Evolutionary conservation across 2,329 filamentous ascomycete genomes (phyloP), one percentile per base, ranked within the genome.

Genomic region (Aureobasidium vineae): DNA sequence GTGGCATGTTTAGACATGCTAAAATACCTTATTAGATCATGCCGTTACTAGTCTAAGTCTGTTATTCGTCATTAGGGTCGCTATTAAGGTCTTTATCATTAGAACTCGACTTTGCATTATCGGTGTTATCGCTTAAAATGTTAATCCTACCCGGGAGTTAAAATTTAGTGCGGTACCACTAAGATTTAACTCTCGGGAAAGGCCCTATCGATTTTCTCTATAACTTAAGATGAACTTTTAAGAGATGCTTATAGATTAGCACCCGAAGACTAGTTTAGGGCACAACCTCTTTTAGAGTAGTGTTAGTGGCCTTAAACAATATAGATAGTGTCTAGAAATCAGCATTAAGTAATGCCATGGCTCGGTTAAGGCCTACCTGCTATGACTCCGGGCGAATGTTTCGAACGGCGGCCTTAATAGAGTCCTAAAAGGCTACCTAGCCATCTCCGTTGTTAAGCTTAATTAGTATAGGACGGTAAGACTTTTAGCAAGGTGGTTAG

Each of bases 1-100:
- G 28, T 36, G 57, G 16, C 5, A 16, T 47, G 57, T 49, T 61
- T 49, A 61, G 41, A 47, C 40, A 47, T 47, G 41, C 41, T 61
- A 61, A n/a, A 21, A 45, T 60, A 43, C 38, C 21, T 28, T 60
- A 23, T 60, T 60, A 52, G 49, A 52, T 31, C 3, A 16, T 3
- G 26, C 49, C 28, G 15, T 52, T 26, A 26, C 28, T 52, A 19
- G 49, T 52, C 23, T 33, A 2, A 21, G 15, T n/a, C 19, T 52
- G 26, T 15, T 33, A 26, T 33, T 52, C 49, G 49, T 15, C 16
- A 13, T 33, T 33, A 33, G 33, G 53, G 11, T 57, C 53, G 33
- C 33, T 57, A 15, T 57, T 19, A 7, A 40, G 38, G n/a, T 52
- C 23, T 5, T 52, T 11, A 19, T 26, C 23, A 26, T 49, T 21